Evolutionary conservation across 2,329 filamentous ascomycete genomes (phyloP).

Genomic region (Penicillium sp.): DNA sequence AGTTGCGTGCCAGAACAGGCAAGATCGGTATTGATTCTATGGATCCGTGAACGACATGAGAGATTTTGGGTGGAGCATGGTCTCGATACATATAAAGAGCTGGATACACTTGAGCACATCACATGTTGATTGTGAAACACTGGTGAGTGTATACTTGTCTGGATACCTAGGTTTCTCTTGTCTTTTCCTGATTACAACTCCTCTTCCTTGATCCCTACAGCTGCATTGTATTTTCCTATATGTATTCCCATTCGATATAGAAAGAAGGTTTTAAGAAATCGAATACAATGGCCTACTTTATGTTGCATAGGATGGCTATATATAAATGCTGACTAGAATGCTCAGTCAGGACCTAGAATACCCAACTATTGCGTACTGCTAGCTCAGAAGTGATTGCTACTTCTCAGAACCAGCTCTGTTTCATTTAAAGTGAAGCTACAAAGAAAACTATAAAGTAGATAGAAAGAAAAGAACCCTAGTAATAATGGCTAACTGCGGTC

Average conservation of each 20-base stretch:
- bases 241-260: too few relatives aligned
- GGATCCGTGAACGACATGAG: too few relatives aligned
- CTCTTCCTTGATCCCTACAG: conserved; percentile 1
- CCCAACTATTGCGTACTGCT: conserved; percentile 4
- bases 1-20: too few relatives aligned
- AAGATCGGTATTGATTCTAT: too few relatives aligned
- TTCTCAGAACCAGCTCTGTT: neutral
- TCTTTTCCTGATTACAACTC: too few relatives aligned
- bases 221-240: neutral
- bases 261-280: too few relatives aligned
- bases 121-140: too few relatives aligned
- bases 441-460: neutral
- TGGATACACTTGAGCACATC: too few relatives aligned
- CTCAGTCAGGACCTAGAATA: neutral
- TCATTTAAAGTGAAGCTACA: neutral
- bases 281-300: neutral
- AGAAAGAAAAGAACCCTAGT: neutral
- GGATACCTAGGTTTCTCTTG: too few relatives aligned
- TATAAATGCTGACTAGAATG: neutral
- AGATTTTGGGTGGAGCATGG: too few relatives aligned
- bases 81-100: too few relatives aligned
- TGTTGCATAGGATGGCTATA: neutral
- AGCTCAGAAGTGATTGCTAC: neutral
- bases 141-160: too few relatives aligned
- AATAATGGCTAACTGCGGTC: neutral